Percentiles rank a stretch among this genome's conserved stretches.
phyloP scores from a whole-genome alignment of 2,329 filamentous ascomycete genomes.

The Diaporthe nobilis region DNA sequence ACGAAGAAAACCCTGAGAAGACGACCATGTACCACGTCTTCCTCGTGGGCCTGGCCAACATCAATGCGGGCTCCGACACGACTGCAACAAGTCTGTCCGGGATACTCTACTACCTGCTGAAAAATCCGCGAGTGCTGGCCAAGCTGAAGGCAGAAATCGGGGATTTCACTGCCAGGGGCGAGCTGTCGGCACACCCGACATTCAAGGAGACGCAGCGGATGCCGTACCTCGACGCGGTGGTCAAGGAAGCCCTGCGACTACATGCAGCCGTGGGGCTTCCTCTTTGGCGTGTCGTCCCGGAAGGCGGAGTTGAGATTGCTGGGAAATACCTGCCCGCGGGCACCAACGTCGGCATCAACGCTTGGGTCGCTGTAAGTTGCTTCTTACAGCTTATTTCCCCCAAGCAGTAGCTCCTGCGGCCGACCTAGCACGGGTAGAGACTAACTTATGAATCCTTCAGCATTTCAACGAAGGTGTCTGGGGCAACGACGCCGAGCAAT shows the following conservation, averaged over 20 bases:
- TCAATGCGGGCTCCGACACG: constrained; percentile 59
- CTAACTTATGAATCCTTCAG: not conserved
- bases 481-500: constrained; percentile 34
- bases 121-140: constrained; percentile 45
- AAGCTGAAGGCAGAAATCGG: constrained; percentile 48
- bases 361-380: constrained; percentile 36
- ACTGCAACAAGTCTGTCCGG: constrained; percentile 63
- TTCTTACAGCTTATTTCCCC: not conserved
- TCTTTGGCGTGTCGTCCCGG: constrained; percentile 63
- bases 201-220: constrained; percentile 57
- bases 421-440: not conserved
- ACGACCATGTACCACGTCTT: constrained; percentile 56
- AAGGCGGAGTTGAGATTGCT: constrained; percentile 58
- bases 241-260: constrained; percentile 67
- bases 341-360: constrained; percentile 39
- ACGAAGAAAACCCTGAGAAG: constrained; percentile 57
- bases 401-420: not conserved
- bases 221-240: constrained; percentile 67
- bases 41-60: constrained; percentile 49
- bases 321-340: constrained; percentile 35
- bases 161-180: constrained; percentile 25
- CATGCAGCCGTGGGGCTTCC: constrained; percentile 64
- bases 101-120: constrained; percentile 60
- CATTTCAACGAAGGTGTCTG: constrained; percentile 38
- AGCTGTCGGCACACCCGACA: constrained; percentile 44